These are phyloP conservation scores for Exserohilum rostratum DNA, from an alignment of 2,329 filamentous ascomycete genomes.

Conservation along the genomic window DNA sequence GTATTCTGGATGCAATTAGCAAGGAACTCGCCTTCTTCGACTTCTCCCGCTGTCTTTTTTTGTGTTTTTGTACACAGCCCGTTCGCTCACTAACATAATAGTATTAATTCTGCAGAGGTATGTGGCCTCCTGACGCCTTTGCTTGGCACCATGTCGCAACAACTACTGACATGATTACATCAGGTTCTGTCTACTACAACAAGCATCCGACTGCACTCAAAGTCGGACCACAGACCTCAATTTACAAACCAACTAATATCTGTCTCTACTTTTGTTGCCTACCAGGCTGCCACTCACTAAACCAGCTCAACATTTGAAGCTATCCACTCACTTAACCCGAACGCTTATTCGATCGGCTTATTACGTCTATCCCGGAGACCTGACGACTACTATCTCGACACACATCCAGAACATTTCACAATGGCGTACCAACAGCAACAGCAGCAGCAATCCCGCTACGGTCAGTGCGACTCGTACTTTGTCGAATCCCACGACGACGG, in stretches of 20 bases:
- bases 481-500: conserved; percentile 66
- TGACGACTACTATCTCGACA: conserved; percentile 55
- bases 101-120: conserved; percentile 58
- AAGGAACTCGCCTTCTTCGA: conserved; percentile 45
- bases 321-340: conserved; percentile 50
- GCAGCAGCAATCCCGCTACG: conserved; percentile 59
- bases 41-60: conserved; percentile 43
- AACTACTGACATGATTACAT: conserved; percentile 24
- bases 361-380: conserved; percentile 50
- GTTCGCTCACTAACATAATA: conserved; percentile 53
- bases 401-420: conserved; percentile 47
- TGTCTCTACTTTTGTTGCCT: conserved; percentile 57
- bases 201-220: conserved; percentile 41
- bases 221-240: conserved; percentile 45
- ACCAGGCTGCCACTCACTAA: conserved; percentile 60
- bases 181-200: conserved; percentile 45
- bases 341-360: not conserved
- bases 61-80: conserved; percentile 37
- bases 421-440: conserved; percentile 64
- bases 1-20: conserved; percentile 53
- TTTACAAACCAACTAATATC: conserved; percentile 62
- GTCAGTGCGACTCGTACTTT: conserved; percentile 72
- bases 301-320: conserved; percentile 47
- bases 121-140: conserved; percentile 34
- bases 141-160: conserved; percentile 14